Evolutionary conservation across 1,284 basidiomycete species (phyloP).

Genomic region (Trametes polyzona): DNA sequence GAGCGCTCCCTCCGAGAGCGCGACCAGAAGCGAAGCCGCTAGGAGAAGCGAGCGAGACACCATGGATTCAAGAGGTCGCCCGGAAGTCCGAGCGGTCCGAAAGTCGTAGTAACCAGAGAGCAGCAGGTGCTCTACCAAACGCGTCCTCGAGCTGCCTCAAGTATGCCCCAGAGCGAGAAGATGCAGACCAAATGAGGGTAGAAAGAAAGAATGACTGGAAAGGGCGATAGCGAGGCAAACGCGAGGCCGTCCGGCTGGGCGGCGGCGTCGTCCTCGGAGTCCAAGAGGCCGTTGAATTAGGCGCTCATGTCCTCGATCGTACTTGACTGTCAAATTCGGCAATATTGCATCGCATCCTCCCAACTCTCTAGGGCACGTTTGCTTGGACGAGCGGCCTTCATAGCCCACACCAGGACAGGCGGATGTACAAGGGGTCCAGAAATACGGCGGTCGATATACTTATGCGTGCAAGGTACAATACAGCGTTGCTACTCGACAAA

Average conservation of each 20-base stretch:
- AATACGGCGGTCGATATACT: neutral
- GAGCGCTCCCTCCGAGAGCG: neutral
- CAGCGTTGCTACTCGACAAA: conserved; percentile 20
- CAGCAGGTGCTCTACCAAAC: neutral
- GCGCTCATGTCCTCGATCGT: neutral
- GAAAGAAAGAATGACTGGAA: neutral
- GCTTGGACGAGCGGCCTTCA: too few species aligned
- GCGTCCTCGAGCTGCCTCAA: neutral
- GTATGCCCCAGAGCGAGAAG: neutral
- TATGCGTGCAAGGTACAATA: conserved; percentile 7
- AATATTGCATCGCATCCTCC: neutral
- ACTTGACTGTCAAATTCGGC: conserved; percentile 8
- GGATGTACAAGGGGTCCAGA: too few species aligned
- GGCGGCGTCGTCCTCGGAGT: conserved; percentile 8
- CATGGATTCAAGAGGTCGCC: neutral
- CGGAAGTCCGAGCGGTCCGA: neutral
- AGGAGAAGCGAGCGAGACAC: neutral
- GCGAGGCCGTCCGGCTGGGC: conserved; percentile 16
- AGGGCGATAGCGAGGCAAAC: conserved; percentile 14
- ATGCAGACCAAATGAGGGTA: neutral
- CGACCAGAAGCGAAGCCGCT: neutral
- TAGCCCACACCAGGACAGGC: too few species aligned
- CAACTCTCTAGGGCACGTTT: too few species aligned
- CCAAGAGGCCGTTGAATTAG: neutral
- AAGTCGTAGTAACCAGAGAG: neutral